phyloP scores from a whole-genome alignment of 345 rosid genomes.

The Arabis hirsuta region DNA sequence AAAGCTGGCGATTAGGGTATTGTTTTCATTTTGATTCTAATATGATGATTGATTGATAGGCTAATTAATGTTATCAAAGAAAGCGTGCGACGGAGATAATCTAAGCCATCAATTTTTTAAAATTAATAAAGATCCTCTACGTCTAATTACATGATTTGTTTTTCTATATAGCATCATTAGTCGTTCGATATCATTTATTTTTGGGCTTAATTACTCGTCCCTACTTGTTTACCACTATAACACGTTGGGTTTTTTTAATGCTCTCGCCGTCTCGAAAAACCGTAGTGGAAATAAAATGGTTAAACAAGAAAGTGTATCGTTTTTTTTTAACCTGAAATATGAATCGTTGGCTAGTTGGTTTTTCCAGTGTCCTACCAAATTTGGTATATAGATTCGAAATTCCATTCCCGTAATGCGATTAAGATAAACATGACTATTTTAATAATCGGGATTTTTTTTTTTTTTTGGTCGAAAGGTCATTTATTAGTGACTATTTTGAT shows the following conservation, averaged over 20 bases:
- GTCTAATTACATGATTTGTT: conserved; percentile 1
- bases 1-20: not conserved
- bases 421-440: too few species aligned
- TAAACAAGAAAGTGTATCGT: not conserved
- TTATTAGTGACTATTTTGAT: not conserved
- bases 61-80: not conserved
- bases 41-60: conserved; percentile 5
- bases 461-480: too few species aligned
- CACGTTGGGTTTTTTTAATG: not conserved
- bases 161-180: not conserved
- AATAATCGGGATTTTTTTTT: too few species aligned
- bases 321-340: not conserved
- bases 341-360: conserved; percentile 28
- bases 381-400: conserved; percentile 12
- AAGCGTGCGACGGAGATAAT: conserved; percentile 33
- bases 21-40: not conserved
- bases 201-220: conserved; percentile 36
- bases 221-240: conserved; percentile 43
- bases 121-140: not conserved
- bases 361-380: not conserved
- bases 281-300: conserved; percentile 12
- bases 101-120: conserved; percentile 5
- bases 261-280: conserved; percentile 26
- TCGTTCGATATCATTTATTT: not conserved
- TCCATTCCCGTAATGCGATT: not conserved